phyloP scores from a whole-genome alignment of 352 stramenopile species.

The Peronospora belbahrii region DNA sequence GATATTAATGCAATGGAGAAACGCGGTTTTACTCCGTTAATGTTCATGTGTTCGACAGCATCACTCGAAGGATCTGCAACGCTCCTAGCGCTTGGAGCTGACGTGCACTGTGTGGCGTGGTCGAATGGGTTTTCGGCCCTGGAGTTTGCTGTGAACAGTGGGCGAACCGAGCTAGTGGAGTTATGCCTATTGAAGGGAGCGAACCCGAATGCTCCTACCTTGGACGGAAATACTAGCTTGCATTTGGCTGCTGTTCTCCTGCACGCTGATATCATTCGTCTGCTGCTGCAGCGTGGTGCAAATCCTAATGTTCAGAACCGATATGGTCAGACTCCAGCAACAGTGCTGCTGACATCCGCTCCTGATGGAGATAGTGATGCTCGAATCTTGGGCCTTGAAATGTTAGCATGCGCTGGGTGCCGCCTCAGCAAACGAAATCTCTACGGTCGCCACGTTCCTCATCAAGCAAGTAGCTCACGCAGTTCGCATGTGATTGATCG shows the following conservation, averaged over 20 bases:
- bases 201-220: conserved; percentile 48
- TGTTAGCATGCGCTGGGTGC: conserved; percentile 43
- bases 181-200: conserved; percentile 60
- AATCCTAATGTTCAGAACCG: conserved; percentile 58
- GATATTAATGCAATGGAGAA: conserved; percentile 56
- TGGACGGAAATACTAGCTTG: conserved; percentile 65
- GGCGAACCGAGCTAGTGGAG: conserved; percentile 45
- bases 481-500: conserved; percentile 27
- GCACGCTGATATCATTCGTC: conserved; percentile 42
- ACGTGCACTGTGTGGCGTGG: conserved; percentile 58
- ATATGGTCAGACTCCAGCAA: conserved; percentile 56
- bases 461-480: conserved; percentile 40
- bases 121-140: conserved; percentile 67
- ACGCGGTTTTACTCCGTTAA: conserved; percentile 66
- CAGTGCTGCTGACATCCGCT: conserved; percentile 40
- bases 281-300: conserved; percentile 46
- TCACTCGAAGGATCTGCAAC: conserved; percentile 67
- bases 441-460: conserved; percentile 48
- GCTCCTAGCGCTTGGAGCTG: conserved; percentile 61
- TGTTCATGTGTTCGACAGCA: conserved; percentile 53
- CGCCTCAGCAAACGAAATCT: conserved; percentile 51
- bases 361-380: conserved; percentile 11
- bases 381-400: conserved; percentile 39
- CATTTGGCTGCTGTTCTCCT: conserved; percentile 48
- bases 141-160: conserved; percentile 43